Evolutionary conservation across 1,284 basidiomycete genomes (phyloP).

Genomic region (Gastroboletus turbinatus): DNA sequence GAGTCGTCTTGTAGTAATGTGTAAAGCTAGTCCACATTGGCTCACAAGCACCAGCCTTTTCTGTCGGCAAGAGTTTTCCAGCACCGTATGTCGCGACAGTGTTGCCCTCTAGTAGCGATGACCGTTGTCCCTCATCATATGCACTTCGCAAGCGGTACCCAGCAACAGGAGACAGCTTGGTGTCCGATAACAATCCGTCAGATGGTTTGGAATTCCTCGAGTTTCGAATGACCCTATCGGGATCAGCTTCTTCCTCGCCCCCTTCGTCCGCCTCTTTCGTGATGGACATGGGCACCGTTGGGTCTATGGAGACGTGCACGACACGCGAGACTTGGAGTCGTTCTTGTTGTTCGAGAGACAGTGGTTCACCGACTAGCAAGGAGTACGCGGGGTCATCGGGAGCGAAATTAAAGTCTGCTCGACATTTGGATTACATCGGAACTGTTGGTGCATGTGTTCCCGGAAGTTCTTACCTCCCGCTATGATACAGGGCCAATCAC

Average conservation of each 20-base stretch:
- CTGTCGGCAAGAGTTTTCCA: conserved; percentile 41
- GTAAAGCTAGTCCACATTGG: conserved; percentile 83
- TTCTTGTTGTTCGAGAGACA: conserved; percentile 55
- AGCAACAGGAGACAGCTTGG: conserved; percentile 62
- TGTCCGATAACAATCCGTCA: conserved; percentile 73
- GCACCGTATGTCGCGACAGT: conserved; percentile 48
- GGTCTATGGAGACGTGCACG: conserved; percentile 80
- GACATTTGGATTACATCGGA: conserved; percentile 3
- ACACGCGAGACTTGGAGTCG: conserved; percentile 69
- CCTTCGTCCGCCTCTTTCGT: conserved; percentile 42
- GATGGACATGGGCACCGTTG: conserved; percentile 41
- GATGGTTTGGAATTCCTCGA: conserved; percentile 58
- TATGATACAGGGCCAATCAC: conserved; percentile 76
- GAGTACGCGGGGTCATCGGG: conserved; percentile 87
- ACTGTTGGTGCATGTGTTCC: not conserved
- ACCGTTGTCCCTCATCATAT: conserved; percentile 57
- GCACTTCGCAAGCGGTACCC: conserved; percentile 47
- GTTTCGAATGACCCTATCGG: conserved; percentile 75
- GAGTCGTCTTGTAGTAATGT: conserved; percentile 75
- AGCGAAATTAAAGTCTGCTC: conserved; percentile 89
- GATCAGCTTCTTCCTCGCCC: conserved; percentile 50
- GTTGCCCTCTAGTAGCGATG: conserved; percentile 14
- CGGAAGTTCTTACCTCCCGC: conserved; percentile 64
- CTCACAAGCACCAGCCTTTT: conserved; percentile 57
- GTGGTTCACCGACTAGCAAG: conserved; percentile 63